phyloP scores from a whole-genome alignment of 352 stramenopile species.

The Peronospora destructor region DNA sequence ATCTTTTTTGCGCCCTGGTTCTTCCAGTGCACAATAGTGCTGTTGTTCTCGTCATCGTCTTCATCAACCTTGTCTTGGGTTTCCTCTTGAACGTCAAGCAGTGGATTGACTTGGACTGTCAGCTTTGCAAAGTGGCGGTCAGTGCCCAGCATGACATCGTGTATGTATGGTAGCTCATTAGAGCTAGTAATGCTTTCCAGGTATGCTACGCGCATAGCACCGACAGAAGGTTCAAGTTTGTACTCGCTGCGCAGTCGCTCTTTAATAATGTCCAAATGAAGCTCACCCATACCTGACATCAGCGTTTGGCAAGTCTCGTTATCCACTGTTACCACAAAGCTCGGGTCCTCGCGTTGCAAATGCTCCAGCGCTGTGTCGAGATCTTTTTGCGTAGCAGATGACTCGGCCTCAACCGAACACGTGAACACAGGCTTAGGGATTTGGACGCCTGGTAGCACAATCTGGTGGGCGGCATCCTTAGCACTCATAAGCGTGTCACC shows the following conservation, averaged over 20 bases:
- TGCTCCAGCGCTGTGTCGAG: constrained; percentile 78
- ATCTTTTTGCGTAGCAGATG: constrained; percentile 74
- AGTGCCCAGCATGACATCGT: constrained; percentile 62
- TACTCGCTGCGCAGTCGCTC: constrained; percentile 88
- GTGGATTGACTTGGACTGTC: constrained; percentile 38
- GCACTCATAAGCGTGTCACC: constrained; percentile 90
- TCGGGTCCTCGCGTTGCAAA: constrained; percentile 92
- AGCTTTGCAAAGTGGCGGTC: constrained; percentile 72
- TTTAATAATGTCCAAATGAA: constrained; percentile 92
- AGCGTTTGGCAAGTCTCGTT: constrained; percentile 96
- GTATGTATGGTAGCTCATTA: constrained; percentile 35
- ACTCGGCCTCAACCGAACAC: constrained; percentile 86
- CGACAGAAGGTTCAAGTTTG: constrained; percentile 77
- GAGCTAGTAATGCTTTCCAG: constrained; percentile 72
- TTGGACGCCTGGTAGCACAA: constrained; percentile 57
- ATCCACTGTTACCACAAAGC: constrained; percentile 93
- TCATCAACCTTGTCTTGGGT: constrained; percentile 11
- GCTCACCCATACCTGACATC: constrained; percentile 93
- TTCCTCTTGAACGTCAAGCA: constrained; percentile 34
- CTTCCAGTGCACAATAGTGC: constrained; percentile 55
- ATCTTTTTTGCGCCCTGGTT: constrained; percentile 47
- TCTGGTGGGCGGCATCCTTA: constrained; percentile 38
- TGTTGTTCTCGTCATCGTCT: constrained; percentile 26
- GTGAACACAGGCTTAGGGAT: constrained; percentile 86
- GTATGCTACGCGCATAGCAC: constrained; percentile 87